Base-by-base conservation (phyloP, 148 eudicot genomes). In the Talinum fruticosum region DNA sequence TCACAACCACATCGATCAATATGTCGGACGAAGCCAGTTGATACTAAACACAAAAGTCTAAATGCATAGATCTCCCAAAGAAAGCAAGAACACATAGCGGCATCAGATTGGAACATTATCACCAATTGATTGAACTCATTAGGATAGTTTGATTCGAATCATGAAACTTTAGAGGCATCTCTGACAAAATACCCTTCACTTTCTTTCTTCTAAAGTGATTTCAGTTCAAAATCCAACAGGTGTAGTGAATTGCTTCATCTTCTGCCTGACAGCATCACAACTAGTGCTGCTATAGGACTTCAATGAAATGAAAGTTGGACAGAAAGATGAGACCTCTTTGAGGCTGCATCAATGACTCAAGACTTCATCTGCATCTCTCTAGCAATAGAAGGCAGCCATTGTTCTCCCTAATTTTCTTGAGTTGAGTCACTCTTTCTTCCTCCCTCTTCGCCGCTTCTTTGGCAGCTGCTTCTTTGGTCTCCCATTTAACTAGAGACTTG, bases 321-420 rank as follows among this genome's bases (percentile, higher is more conserved):
- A 34, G 16, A 69, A 21, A 18, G 35, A 34, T 34, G n/a, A 18
- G 8, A 72, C 34, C 8, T 19, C 59, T 79, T n/a, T 44, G 28
- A 44, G 57, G 45, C 41, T 76, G 30, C 8, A 53, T 54, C 73
- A 72, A 77, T 66, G 67, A 7, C 66, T 69, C 49, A 21, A 34
- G 34, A 65, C 65, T 83, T 89, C 72, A 51, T 34, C 79, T 80
- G 81, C 93, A 80, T 89, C 24, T 89, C 84, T 86, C 83, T 87
- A 59, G 95, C 91, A 62, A 93, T 82, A 57, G 93, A 86, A 71
- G 97, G 99, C 71, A 96, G 86, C 99, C 99, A 88, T 87, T 85
- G 86, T 79, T 91, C 93, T 14, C 96, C 93, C 90, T 78, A 41
- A 86, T 79, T 76, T 78, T 90, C 88, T 88, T 92, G 71, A 92